A percentile compares a stretch with the other conserved stretches of the same genome.
phyloP scores from a whole-genome alignment of 306 rosid genomes.

The Malus fusca region DNA sequence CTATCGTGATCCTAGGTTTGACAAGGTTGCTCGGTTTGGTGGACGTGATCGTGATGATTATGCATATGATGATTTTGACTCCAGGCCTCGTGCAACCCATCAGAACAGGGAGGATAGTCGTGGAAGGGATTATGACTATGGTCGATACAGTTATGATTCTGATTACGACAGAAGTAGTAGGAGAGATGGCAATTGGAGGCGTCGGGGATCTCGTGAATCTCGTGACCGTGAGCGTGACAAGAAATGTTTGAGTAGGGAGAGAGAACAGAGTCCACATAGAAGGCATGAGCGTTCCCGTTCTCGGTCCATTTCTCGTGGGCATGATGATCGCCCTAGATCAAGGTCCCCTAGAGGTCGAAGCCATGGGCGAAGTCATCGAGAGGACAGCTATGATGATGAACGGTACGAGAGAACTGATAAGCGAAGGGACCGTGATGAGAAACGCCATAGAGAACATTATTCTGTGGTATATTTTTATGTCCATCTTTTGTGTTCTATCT shows the following conservation, averaged over 20 bases:
- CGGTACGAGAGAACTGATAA: slow-evolving; percentile 70
- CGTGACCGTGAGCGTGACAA: slow-evolving; percentile 69
- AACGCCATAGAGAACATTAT: slow-evolving; percentile 58
- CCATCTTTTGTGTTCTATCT: not conserved
- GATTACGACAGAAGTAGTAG: slow-evolving; percentile 75
- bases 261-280: slow-evolving; percentile 64
- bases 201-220: slow-evolving; percentile 74
- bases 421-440: slow-evolving; percentile 80
- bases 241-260: slow-evolving; percentile 59
- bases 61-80: slow-evolving; percentile 69
- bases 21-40: slow-evolving; percentile 49
- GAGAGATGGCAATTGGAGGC: slow-evolving; percentile 74
- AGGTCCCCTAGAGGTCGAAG: slow-evolving; percentile 89
- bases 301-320: slow-evolving; percentile 70
- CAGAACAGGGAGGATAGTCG: slow-evolving; percentile 76
- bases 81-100: slow-evolving; percentile 54
- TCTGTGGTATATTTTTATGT: slow-evolving; percentile 56
- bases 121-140: slow-evolving; percentile 73
- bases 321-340: slow-evolving; percentile 68
- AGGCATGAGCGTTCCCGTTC: slow-evolving; percentile 64
- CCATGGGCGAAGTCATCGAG: slow-evolving; percentile 71
- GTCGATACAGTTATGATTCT: slow-evolving; percentile 79
- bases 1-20: slow-evolving; percentile 64
- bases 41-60: slow-evolving; percentile 70
- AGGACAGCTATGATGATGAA: slow-evolving; percentile 65